These are phyloP conservation scores for Termitomyces sp. DNA, from an alignment of 1,284 basidiomycete genomes.

Conservation along the genomic window DNA sequence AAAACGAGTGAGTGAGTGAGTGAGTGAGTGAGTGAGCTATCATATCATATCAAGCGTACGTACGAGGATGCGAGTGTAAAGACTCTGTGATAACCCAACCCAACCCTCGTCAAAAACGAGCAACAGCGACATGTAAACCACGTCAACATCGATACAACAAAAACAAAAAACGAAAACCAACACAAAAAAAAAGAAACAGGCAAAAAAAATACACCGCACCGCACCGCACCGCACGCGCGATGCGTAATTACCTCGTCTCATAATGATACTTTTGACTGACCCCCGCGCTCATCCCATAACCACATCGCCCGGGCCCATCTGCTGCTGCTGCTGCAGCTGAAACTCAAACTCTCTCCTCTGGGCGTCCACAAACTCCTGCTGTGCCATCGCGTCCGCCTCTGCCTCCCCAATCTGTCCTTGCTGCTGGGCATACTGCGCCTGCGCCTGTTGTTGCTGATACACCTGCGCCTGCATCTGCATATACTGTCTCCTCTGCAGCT, in stretches of 20 bases:
- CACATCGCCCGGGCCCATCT: slow-evolving; percentile 5
- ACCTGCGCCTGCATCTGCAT: slow-evolving; percentile 26
- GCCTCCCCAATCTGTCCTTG: slow-evolving; percentile 26
- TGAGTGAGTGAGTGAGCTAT: no score
- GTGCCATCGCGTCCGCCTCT: slow-evolving; percentile 10
- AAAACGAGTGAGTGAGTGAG: no score
- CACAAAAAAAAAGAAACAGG: no score
- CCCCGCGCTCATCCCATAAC: background rate
- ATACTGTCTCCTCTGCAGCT: slow-evolving; percentile 24
- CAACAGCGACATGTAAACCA: no score
- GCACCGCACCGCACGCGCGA: no score
- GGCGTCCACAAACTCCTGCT: slow-evolving; percentile 18
- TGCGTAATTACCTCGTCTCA: background rate
- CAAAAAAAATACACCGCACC: no score
- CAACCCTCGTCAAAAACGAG: no score
- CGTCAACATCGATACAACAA: no score
- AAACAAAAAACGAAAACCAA: no score
- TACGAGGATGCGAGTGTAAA: no score
- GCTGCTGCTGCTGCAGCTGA: slow-evolving; percentile 9
- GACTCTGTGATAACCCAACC: no score
- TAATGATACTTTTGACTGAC: background rate
- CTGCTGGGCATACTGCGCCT: slow-evolving; percentile 6
- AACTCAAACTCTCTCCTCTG: slow-evolving; percentile 15
- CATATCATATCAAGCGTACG: no score
- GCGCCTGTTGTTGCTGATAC: background rate